phyloP scores from a whole-genome alignment of 1,284 basidiomycete genomes.

The Leccinum pachyderme region DNA sequence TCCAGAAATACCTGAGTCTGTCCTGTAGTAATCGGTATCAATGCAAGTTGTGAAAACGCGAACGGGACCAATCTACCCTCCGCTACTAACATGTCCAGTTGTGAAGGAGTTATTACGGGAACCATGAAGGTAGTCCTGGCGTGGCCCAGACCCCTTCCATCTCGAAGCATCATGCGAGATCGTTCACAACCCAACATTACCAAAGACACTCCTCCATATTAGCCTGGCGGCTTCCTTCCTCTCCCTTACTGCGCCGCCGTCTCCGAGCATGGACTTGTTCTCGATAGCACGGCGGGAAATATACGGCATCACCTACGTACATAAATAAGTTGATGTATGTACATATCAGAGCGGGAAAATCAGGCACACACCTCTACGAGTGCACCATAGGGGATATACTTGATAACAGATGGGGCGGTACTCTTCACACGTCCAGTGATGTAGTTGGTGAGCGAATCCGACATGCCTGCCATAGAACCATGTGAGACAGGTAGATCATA shows the following conservation, averaged over 20 bases:
- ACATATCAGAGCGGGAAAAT: neutral
- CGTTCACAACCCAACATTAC: constrained; percentile 25
- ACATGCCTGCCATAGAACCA: constrained; percentile 61
- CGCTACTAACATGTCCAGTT: neutral
- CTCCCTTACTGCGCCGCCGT: constrained; percentile 57
- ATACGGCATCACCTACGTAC: constrained; percentile 61
- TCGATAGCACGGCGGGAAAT: constrained; percentile 75
- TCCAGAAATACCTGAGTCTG: neutral
- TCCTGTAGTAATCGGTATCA: neutral
- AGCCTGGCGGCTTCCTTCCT: constrained; percentile 49
- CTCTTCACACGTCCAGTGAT: constrained; percentile 59
- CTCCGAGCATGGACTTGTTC: constrained; percentile 61
- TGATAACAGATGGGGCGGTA: constrained; percentile 70
- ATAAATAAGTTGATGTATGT: neutral
- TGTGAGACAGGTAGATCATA: neutral
- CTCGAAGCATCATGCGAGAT: neutral
- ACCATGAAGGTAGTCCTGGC: neutral
- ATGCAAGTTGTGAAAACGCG: neutral
- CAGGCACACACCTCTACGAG: constrained; percentile 53
- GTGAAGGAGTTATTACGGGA: neutral
- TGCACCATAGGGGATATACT: constrained; percentile 86
- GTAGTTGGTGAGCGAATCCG: constrained; percentile 74
- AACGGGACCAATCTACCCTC: neutral
- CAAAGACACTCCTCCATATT: constrained; percentile 49
- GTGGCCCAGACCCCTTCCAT: neutral